Evolutionary conservation across 169 alveolate genomes (phyloP).

Genomic region (Cryptosporidium muris): DNA sequence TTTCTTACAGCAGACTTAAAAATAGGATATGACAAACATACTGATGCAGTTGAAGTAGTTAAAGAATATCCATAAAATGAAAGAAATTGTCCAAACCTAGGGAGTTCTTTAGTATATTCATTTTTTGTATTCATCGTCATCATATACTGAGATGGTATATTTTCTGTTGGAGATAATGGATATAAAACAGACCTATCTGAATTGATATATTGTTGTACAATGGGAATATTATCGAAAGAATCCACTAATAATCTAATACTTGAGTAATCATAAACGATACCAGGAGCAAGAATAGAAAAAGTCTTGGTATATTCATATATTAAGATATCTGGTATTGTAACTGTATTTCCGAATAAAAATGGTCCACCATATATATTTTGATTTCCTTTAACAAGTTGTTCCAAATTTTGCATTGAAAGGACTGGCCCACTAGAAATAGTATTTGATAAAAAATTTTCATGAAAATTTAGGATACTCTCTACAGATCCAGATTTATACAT

Average conservation of each 20-base stretch:
- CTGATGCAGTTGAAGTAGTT: constrained; percentile 66
- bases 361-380: constrained; percentile 60
- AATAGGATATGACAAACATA: constrained; percentile 32
- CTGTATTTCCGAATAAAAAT: constrained; percentile 25
- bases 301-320: constrained; percentile 33
- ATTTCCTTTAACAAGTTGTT: constrained; percentile 23
- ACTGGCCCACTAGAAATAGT: constrained; percentile 40
- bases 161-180: constrained; percentile 27
- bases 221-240: constrained; percentile 35
- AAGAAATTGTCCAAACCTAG: constrained; percentile 46
- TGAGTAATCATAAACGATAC: constrained; percentile 43
- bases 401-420: constrained; percentile 8
- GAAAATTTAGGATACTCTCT: constrained; percentile 32
- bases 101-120: constrained; percentile 12
- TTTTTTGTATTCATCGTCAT: constrained; percentile 52
- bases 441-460: constrained; percentile 21
- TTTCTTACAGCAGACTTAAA: constrained; percentile 1
- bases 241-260: constrained; percentile 41
- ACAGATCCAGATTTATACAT: constrained; percentile 42
- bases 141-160: constrained; percentile 40
- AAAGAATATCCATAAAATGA: constrained; percentile 55
- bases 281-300: constrained; percentile 30
- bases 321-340: constrained; percentile 48
- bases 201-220: constrained; percentile 19
- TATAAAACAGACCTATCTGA: constrained; percentile 57